phyloP scores from a whole-genome alignment of 2,329 filamentous ascomycete species.

The Cladophialophora chaetospira region DNA sequence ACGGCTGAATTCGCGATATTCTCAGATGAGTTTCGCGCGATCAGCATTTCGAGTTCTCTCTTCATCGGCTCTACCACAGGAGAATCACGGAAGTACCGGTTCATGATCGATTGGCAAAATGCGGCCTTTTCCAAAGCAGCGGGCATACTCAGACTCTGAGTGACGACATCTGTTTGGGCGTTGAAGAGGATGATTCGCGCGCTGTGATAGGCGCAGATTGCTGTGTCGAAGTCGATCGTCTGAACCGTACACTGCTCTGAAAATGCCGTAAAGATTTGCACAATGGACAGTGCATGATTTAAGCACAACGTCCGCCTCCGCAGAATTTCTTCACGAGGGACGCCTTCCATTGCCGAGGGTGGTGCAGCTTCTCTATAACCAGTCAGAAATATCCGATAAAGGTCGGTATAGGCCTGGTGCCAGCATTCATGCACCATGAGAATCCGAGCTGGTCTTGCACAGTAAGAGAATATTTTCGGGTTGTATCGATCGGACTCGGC shows the following conservation, averaged over 20 bases:
- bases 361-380: conserved; percentile 24
- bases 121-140: conserved; percentile 16
- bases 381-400: conserved; percentile 25
- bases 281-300: conserved; percentile 21
- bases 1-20: background rate
- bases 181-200: conserved; percentile 23
- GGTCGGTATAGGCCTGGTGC: conserved; percentile 27
- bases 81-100: conserved; percentile 17
- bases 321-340: conserved; percentile 16
- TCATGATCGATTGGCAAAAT: conserved; percentile 17
- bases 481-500: conserved; percentile 20
- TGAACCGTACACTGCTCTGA: conserved; percentile 16
- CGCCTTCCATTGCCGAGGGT: conserved; percentile 15
- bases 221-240: conserved; percentile 22
- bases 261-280: conserved; percentile 21
- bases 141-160: conserved; percentile 13
- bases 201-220: conserved; percentile 23
- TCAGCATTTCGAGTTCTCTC: conserved; percentile 22
- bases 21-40: conserved; percentile 7
- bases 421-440: conserved; percentile 28
- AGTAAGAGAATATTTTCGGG: conserved; percentile 17
- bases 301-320: conserved; percentile 12
- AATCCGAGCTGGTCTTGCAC: conserved; percentile 17
- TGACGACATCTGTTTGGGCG: conserved; percentile 6
- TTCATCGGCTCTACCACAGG: conserved; percentile 22